Evolutionary conservation across 2,329 filamentous ascomycete species (phyloP).

Genomic region (Calonectria pauciramosa): DNA sequence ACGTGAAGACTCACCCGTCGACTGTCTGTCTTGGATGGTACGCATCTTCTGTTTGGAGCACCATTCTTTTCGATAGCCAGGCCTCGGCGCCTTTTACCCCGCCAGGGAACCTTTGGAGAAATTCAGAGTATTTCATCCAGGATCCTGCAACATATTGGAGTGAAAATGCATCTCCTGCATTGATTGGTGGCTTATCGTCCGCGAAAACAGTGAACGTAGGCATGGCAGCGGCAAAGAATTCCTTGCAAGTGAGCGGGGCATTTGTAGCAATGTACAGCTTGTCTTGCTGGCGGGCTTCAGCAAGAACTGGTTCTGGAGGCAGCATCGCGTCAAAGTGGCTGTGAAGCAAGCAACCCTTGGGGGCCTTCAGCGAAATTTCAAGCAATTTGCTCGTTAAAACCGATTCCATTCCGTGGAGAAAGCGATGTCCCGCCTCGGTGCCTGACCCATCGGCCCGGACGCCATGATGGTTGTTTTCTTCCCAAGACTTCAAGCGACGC

Average conservation of each 20-base stretch:
- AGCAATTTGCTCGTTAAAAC: neutral
- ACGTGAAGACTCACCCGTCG: neutral
- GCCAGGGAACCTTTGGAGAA: neutral
- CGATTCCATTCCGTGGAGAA: neutral
- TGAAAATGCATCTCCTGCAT: neutral
- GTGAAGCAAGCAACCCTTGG: neutral
- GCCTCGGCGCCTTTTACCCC: neutral
- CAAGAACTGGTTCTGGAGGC: neutral
- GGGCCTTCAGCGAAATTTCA: neutral
- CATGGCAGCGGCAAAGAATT: neutral
- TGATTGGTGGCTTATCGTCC: neutral
- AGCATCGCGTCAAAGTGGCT: constrained; percentile 1
- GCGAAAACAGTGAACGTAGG: neutral
- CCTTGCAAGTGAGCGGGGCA: neutral
- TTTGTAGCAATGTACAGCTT: neutral
- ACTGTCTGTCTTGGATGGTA: neutral
- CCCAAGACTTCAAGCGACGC: neutral
- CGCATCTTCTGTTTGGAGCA: neutral
- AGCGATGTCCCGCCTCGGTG: neutral
- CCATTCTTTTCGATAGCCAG: neutral
- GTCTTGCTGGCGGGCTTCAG: neutral
- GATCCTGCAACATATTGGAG: neutral
- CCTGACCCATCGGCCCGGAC: neutral
- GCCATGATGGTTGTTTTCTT: neutral
- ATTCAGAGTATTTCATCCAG: neutral